A percentile compares a stretch with the other conserved stretches of the same genome.
phyloP scores from a whole-genome alignment of 2,329 filamentous ascomycete genomes.

The Rhexocercosporidium sp. region DNA sequence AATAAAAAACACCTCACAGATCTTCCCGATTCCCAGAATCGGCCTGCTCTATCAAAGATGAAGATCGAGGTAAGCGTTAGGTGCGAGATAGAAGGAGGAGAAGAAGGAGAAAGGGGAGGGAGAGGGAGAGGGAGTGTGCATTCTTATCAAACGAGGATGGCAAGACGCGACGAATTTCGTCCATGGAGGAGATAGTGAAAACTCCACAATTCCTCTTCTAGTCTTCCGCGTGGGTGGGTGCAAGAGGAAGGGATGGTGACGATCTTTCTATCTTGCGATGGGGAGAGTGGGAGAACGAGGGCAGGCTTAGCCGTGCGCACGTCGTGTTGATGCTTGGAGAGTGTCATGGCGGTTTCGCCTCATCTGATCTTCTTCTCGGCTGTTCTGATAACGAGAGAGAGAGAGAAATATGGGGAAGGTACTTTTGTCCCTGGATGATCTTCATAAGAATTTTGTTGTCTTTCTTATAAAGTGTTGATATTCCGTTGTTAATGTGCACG shows the following conservation, averaged over 20 bases:
- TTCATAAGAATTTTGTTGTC: no score
- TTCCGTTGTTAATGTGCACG: no score
- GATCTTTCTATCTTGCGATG: background rate
- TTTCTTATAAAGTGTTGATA: no score
- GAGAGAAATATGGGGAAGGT: no score
- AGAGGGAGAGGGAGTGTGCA: background rate
- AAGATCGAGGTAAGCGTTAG: background rate
- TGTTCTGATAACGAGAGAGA: background rate
- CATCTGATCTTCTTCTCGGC: constrained; percentile 13
- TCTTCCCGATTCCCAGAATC: constrained; percentile 10
- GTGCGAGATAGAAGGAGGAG: background rate
- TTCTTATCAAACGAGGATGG: constrained; percentile 2
- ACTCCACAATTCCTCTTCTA: background rate
- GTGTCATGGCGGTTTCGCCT: constrained; percentile 16
- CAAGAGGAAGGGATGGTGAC: background rate
- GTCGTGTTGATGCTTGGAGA: constrained; percentile 3
- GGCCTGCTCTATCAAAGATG: background rate
- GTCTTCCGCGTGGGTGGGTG: no score
- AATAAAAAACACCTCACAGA: background rate
- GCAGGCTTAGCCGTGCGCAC: constrained; percentile 4
- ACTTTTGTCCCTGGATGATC: no score
- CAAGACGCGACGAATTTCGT: background rate
- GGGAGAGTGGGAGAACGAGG: background rate
- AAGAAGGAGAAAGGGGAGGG: background rate
- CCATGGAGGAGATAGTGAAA: background rate